Evolutionary conservation across 1,284 basidiomycete species (phyloP).

Genomic region (Ceratobasidium sp.): DNA sequence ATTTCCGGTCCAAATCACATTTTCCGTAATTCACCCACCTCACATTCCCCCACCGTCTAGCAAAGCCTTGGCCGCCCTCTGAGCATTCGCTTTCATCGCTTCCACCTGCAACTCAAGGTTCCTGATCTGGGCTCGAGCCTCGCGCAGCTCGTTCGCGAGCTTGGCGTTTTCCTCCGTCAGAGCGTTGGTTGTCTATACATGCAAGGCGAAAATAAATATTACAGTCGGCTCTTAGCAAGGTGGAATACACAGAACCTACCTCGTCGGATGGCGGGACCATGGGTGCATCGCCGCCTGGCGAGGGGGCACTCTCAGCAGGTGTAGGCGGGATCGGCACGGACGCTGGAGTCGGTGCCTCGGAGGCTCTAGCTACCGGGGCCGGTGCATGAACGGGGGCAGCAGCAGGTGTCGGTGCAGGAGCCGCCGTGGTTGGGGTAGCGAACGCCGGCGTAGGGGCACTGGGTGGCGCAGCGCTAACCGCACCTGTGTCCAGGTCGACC

Average conservation of each 20-base stretch:
- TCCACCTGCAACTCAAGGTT: conserved; percentile 88
- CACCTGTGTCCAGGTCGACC: conserved; percentile 63
- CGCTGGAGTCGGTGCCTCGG: conserved; percentile 53
- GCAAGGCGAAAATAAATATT: not conserved
- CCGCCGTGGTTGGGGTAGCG: conserved; percentile 57
- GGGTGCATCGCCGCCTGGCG: not conserved
- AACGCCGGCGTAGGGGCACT: conserved; percentile 57
- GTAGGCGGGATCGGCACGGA: conserved; percentile 53
- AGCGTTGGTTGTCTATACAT: conserved; percentile 48
- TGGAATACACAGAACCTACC: conserved; percentile 16
- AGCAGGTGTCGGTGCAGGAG: conserved; percentile 47
- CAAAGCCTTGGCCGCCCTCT: conserved; percentile 66
- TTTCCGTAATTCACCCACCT: not conserved
- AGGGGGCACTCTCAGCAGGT: conserved; percentile 34
- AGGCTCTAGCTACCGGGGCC: conserved; percentile 55
- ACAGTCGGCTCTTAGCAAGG: not conserved
- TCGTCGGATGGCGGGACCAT: conserved; percentile 22
- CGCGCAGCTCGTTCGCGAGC: conserved; percentile 75
- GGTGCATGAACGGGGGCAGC: conserved; percentile 45
- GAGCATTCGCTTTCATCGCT: conserved; percentile 76
- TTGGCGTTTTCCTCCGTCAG: conserved; percentile 72
- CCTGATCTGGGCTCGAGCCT: conserved; percentile 82
- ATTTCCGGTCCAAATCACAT: conserved; percentile 6
- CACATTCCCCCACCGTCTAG: conserved; percentile 44
- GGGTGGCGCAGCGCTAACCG: conserved; percentile 47